These are phyloP conservation scores for Pseudogymnoascus sp. DNA, from an alignment of 2,329 filamentous ascomycete genomes.

Conservation along the genomic window DNA sequence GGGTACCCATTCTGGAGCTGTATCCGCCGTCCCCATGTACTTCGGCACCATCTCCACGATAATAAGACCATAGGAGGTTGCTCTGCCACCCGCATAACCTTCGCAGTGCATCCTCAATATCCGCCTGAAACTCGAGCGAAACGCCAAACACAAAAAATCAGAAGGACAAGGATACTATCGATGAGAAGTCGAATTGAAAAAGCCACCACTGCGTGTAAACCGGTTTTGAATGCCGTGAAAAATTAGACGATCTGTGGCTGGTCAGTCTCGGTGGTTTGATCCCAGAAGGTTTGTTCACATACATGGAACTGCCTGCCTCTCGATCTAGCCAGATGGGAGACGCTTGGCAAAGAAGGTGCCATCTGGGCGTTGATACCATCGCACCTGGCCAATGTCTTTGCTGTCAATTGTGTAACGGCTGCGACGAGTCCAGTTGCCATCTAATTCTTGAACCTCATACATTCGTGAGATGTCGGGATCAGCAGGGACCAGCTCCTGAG, in stretches of 20 bases:
- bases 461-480: conserved; percentile 52
- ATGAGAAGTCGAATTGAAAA: not conserved
- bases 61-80: not conserved
- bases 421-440: conserved; percentile 52
- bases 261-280: not conserved
- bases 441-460: conserved; percentile 54
- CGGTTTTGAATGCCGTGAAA: not conserved
- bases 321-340: conserved; percentile 29
- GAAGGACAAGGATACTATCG: not conserved
- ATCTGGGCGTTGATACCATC: conserved; percentile 51
- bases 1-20: not conserved
- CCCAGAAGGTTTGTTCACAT: not conserved
- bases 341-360: conserved; percentile 56
- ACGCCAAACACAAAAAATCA: not conserved
- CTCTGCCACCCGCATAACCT: not conserved
- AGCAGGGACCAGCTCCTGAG: conserved; percentile 55
- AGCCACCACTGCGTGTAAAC: not conserved
- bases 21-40: not conserved
- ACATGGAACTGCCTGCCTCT: not conserved
- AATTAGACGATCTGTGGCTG: not conserved
- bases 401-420: conserved; percentile 53
- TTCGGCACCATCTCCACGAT: not conserved
- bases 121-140: not conserved
- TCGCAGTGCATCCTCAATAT: not conserved
- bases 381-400: conserved; percentile 40